A percentile compares a stretch with the other conserved stretches of the same genome.
Conservation (phyloP, 768 basidiomycete genomes). For the Xanthoconium stramineum region DNA sequence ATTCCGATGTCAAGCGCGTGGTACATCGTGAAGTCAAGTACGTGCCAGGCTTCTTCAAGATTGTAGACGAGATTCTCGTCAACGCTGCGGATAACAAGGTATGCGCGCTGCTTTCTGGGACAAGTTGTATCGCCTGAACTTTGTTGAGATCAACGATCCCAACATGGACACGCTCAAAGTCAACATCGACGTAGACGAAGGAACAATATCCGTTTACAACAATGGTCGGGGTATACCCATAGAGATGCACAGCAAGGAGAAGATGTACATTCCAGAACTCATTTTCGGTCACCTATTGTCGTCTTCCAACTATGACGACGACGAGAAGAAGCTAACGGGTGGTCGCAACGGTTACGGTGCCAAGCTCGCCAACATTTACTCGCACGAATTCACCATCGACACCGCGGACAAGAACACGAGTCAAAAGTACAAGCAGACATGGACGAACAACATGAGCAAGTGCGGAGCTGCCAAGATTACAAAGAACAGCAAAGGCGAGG, state of each 20-base stretch:
- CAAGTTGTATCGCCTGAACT: not conserved
- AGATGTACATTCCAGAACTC: slow-evolving; percentile 93
- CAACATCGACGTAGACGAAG: slow-evolving; percentile 77
- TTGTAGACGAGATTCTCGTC: slow-evolving; percentile 97
- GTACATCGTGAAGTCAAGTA: slow-evolving; percentile 78
- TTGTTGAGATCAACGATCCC: slow-evolving; percentile 78
- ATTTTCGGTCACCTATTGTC: slow-evolving; percentile 96
- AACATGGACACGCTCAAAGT: slow-evolving; percentile 92
- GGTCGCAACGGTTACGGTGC: slow-evolving; percentile 99
- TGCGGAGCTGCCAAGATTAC: slow-evolving; percentile 91
- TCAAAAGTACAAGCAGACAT: slow-evolving; percentile 94
- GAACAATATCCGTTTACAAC: slow-evolving; percentile 90
- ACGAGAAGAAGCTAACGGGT: slow-evolving; percentile 97
- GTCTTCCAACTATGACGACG: slow-evolving; percentile 96
- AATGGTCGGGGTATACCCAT: slow-evolving; percentile 96
- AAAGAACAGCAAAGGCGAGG: slow-evolving; percentile 81
- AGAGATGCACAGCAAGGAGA: slow-evolving; percentile 90
- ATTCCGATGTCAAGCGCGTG: slow-evolving; percentile 81
- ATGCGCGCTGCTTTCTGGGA: slow-evolving; percentile 15
- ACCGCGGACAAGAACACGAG: slow-evolving; percentile 84
- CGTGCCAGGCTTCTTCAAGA: slow-evolving; percentile 99
- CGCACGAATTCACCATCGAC: slow-evolving; percentile 91
- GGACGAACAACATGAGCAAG: slow-evolving; percentile 89
- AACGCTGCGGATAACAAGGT: slow-evolving; percentile 99
- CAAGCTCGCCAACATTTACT: slow-evolving; percentile 98